These are phyloP conservation scores for Neurospora sp. DNA, from an alignment of 495 filamentous ascomycete genomes.

Conservation along the genomic window DNA sequence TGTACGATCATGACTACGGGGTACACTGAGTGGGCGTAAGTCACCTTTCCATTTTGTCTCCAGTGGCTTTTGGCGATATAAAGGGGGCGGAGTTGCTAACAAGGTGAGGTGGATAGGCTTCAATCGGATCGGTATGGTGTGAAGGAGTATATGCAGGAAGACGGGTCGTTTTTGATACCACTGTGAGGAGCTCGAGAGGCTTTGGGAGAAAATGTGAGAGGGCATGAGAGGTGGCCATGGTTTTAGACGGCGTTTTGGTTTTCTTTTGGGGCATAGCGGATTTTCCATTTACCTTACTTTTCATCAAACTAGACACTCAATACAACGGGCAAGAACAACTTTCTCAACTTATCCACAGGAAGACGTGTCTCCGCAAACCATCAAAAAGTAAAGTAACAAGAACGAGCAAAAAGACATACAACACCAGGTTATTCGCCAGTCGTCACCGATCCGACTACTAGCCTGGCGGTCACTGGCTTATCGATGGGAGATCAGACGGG, in stretches of 20 bases:
- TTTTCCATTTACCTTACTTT: neutral
- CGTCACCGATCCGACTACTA: neutral
- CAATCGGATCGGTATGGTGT: neutral
- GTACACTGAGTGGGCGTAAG: neutral
- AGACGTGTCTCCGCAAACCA: too few species aligned
- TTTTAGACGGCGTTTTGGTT: neutral
- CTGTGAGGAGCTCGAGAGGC: neutral
- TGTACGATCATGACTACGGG: neutral
- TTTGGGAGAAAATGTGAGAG: neutral
- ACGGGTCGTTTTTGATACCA: neutral
- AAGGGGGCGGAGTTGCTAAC: neutral
- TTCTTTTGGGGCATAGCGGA: neutral
- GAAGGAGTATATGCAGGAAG: neutral
- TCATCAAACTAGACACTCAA: neutral
- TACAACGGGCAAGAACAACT: neutral
- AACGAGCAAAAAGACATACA: neutral
- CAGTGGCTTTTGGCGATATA: neutral
- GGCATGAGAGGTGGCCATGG: neutral
- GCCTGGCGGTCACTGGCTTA: neutral
- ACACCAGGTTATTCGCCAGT: neutral
- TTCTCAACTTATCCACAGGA: too few species aligned
- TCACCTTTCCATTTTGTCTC: neutral
- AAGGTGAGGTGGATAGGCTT: neutral
- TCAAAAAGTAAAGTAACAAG: too few species aligned
- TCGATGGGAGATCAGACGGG: neutral